Conservation (phyloP, 2,329 filamentous ascomycete genomes). For the Trichoderma sp. region DNA sequence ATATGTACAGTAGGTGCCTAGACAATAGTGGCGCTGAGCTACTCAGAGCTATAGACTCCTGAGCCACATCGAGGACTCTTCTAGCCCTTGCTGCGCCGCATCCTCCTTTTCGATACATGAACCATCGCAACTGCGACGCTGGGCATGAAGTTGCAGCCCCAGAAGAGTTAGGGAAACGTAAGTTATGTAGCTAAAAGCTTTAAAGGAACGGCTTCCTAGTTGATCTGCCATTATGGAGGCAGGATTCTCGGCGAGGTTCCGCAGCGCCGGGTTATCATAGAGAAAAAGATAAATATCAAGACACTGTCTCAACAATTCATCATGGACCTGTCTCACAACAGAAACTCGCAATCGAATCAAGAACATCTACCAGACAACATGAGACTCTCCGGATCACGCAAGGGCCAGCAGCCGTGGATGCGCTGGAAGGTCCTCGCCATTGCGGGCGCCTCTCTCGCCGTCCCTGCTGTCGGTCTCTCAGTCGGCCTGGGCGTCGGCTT, state of each 20-base stretch:
- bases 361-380: not conserved
- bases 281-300: not conserved
- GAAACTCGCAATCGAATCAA: not conserved
- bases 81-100: slow-evolving; percentile 24
- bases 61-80: slow-evolving; percentile 22
- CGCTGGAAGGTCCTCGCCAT: slow-evolving; percentile 41
- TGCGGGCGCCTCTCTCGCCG: slow-evolving; percentile 33
- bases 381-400: not conserved
- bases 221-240: not conserved
- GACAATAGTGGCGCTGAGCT: slow-evolving; percentile 11
- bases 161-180: not conserved
- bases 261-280: not conserved
- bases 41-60: not conserved
- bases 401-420: slow-evolving; percentile 31
- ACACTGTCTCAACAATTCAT: not conserved
- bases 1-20: too few species aligned
- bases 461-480: slow-evolving; percentile 48
- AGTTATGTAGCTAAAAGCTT: not conserved
- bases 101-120: not conserved
- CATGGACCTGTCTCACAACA: not conserved
- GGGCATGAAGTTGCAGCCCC: not conserved
- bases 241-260: not conserved
- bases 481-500: slow-evolving; percentile 63
- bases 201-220: not conserved
- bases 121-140: not conserved